Evolutionary conservation across 805 yeast species (phyloP).

Genomic region (Ogataea pignaliae): DNA sequence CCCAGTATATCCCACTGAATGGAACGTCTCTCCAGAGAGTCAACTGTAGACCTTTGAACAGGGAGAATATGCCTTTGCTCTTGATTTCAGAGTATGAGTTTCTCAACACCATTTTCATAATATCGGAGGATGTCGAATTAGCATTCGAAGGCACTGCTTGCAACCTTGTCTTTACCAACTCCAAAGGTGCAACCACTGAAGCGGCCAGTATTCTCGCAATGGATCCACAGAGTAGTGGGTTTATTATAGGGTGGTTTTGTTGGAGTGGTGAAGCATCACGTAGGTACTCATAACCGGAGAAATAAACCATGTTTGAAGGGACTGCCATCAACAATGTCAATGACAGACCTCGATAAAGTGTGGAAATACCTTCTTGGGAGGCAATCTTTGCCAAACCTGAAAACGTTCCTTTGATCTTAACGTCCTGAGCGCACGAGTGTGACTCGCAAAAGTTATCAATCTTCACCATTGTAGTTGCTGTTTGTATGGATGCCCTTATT

Average conservation of each 20-base stretch:
- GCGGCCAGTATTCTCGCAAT: constrained; percentile 81
- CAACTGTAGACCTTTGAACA: constrained; percentile 81
- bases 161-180: constrained; percentile 78
- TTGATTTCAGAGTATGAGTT: constrained; percentile 39
- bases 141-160: constrained; percentile 73
- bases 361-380: constrained; percentile 64
- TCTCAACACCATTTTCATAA: constrained; percentile 42
- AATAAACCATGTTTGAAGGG: constrained; percentile 90
- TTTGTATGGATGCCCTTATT: not conserved
- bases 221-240: constrained; percentile 84
- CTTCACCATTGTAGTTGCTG: constrained; percentile 9
- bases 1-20: constrained; percentile 93
- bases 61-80: constrained; percentile 52
- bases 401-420: constrained; percentile 58
- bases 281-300: constrained; percentile 86
- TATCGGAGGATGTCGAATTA: constrained; percentile 31
- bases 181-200: constrained; percentile 80
- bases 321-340: constrained; percentile 82
- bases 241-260: constrained; percentile 34
- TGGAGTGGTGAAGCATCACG: constrained; percentile 67
- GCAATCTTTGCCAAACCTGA: constrained; percentile 69
- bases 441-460: constrained; percentile 33
- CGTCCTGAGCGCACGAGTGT: constrained; percentile 37
- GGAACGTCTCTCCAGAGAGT: constrained; percentile 98
- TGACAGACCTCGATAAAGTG: constrained; percentile 88